Conservation (phyloP, 805 yeast species). For the Myxozyma geophila region DNA sequence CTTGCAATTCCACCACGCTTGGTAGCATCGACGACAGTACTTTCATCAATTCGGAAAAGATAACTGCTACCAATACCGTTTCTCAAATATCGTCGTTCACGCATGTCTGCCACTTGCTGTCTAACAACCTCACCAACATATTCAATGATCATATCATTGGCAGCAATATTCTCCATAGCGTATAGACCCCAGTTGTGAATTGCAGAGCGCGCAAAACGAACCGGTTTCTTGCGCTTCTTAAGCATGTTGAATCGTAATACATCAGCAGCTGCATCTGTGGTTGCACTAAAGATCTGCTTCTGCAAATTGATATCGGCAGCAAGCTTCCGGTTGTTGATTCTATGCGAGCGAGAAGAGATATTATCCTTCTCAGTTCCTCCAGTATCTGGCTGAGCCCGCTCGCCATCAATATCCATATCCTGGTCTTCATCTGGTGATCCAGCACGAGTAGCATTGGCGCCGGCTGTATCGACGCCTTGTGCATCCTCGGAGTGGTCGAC, state of each 20-base stretch:
- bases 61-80: constrained; percentile 97
- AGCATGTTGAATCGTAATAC: constrained; percentile 81
- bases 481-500: constrained; percentile 54
- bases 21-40: constrained; percentile 95
- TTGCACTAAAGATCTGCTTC: constrained; percentile 63
- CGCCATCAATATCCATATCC: constrained; percentile 19
- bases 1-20: constrained; percentile 97
- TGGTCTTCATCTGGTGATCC: constrained; percentile 25
- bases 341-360: constrained; percentile 70
- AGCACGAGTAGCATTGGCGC: constrained; percentile 3
- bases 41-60: constrained; percentile 88
- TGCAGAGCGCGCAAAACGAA: constrained; percentile 94
- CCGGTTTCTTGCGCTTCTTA: constrained; percentile 89
- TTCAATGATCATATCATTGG: constrained; percentile 95
- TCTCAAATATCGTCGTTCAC: constrained; percentile 82
- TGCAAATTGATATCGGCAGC: constrained; percentile 89
- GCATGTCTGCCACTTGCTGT: constrained; percentile 89
- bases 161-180: constrained; percentile 94
- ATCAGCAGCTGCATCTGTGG: constrained; percentile 69
- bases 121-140: constrained; percentile 95
- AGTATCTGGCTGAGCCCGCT: constrained; percentile 24
- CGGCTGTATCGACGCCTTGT: constrained; percentile 39
- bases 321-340: constrained; percentile 84
- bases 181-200: constrained; percentile 98
- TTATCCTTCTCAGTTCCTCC: constrained; percentile 37